Evolutionary conservation across 1,139 yeast genomes (phyloP).

Genomic region (Wickerhamiella infanticola): DNA sequence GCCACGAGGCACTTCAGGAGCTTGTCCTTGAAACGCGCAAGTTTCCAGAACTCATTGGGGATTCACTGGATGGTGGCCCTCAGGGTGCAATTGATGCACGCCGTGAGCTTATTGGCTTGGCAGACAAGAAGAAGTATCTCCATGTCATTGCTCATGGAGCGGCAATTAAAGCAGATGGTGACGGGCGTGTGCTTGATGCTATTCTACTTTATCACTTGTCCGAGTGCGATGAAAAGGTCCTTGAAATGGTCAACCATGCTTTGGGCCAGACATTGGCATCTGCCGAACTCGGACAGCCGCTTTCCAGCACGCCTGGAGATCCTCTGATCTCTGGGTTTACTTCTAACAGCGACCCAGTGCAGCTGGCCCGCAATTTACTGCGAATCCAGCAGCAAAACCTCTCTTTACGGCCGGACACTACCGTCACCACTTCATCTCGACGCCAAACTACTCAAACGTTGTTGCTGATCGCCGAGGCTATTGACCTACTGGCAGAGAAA

Average conservation of each 20-base stretch:
- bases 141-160: constrained; percentile 68
- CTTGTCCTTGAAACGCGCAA: constrained; percentile 77
- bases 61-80: constrained; percentile 54
- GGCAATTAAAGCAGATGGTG: constrained; percentile 80
- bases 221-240: constrained; percentile 79
- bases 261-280: constrained; percentile 67
- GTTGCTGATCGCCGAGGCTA: constrained; percentile 50
- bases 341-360: constrained; percentile 24
- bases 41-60: constrained; percentile 67
- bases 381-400: constrained; percentile 15
- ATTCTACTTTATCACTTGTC: constrained; percentile 73
- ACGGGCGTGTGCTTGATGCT: constrained; percentile 80
- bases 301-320: constrained; percentile 17
- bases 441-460: constrained; percentile 48
- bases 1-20: constrained; percentile 73
- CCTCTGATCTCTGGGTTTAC: constrained; percentile 4
- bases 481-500: constrained; percentile 41
- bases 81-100: constrained; percentile 82
- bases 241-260: constrained; percentile 55
- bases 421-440: constrained; percentile 6
- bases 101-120: constrained; percentile 47
- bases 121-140: constrained; percentile 38
- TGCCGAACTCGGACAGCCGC: constrained; percentile 54
- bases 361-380: constrained; percentile 28
- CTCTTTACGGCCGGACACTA: background rate